Percentiles rank a stretch among this genome's conserved stretches.
These are phyloP conservation scores for Mrakia gelida DNA, from an alignment of 768 basidiomycete species.

Conservation along the genomic window DNA sequence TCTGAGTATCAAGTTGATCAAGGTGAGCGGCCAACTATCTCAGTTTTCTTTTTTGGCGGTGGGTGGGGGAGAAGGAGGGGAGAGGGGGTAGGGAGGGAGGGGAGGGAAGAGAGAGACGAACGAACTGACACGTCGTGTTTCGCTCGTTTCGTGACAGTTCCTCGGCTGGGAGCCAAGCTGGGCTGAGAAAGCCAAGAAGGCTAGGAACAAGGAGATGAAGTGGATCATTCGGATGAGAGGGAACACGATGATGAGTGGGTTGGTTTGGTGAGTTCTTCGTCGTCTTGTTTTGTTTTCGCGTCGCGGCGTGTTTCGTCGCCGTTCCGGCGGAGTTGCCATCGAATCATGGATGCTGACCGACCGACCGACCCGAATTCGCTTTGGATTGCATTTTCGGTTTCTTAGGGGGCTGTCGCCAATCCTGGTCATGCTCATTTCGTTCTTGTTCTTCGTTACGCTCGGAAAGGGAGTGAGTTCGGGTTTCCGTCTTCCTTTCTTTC, in stretches of 20 bases:
- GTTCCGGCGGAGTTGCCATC: no score
- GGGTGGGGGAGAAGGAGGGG: neutral
- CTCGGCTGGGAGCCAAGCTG: conserved; percentile 28
- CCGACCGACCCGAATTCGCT: no score
- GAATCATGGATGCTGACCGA: neutral
- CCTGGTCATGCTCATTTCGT: conserved; percentile 14
- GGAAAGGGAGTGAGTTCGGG: conserved; percentile 16
- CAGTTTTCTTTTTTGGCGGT: neutral
- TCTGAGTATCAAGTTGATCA: conserved; percentile 50
- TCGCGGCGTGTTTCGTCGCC: no score
- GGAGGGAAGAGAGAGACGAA: neutral
- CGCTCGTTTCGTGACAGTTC: neutral
- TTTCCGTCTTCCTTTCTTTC: neutral
- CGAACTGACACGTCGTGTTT: no score
- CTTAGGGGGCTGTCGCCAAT: neutral
- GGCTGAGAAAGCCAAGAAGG: neutral
- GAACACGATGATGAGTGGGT: conserved; percentile 2
- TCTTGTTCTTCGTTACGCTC: conserved; percentile 21
- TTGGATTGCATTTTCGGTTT: no score
- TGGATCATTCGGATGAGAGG: conserved; percentile 14
- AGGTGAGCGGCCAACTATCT: no score
- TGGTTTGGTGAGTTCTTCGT: conserved; percentile 13
- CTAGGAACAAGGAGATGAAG: conserved; percentile 18
- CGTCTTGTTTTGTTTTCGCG: neutral
- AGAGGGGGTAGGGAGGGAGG: neutral